phyloP scores from a whole-genome alignment of 306 rosid species.

The Malus domestica region ASM211411v1 NC_041798.1:41561001-41561500 shows the following conservation, averaged over 20 bases:
- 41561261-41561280: not conserved
- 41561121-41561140: not conserved
- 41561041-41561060: constrained; percentile 18
- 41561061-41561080: constrained; percentile 20
- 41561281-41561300: not conserved
- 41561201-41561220: not conserved
- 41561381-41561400: too few relatives aligned
- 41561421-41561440: too few relatives aligned
- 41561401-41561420: too few relatives aligned
- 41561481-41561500: too few relatives aligned
- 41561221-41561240: not conserved
- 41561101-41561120: not conserved
- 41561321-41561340: not conserved
- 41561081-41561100: constrained; percentile 3
- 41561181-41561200: not conserved
- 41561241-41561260: not conserved
- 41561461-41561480: too few relatives aligned
- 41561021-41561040: constrained; percentile 30
- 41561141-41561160: not conserved
- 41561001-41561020: constrained; percentile 42
- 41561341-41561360: not conserved
- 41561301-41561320: not conserved
- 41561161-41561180: not conserved
- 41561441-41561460: too few relatives aligned
- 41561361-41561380: not conserved